Percentiles rank a stretch among this genome's conserved stretches.
Evolutionary conservation across 2,329 filamentous ascomycete genomes (phyloP).

Genomic region (Penicillium sp.): DNA sequence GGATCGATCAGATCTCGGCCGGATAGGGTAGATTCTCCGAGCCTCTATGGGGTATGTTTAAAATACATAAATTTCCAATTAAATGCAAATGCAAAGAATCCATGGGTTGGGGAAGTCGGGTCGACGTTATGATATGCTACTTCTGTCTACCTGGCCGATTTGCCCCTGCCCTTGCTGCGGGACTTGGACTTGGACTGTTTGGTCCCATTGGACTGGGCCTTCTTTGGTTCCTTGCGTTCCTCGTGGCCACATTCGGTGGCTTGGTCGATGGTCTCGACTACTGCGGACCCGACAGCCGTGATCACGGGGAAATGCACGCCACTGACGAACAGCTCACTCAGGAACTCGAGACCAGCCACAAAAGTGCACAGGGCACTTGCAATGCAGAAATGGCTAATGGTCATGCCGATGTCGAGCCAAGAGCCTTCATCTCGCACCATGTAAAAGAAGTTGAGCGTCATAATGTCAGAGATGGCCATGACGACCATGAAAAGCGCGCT

Average conservation of each 20-base stretch:
- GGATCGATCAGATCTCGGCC: not conserved
- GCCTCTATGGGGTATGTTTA: not conserved
- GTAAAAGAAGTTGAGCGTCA: slow-evolving; percentile 97
- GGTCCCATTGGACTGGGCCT: not conserved
- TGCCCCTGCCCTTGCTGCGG: slow-evolving; percentile 10
- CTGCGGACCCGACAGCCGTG: slow-evolving; percentile 16
- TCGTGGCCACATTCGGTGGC: slow-evolving; percentile 21
- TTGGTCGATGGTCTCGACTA: slow-evolving; percentile 23
- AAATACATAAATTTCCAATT: slow-evolving; percentile 1
- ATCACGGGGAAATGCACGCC: slow-evolving; percentile 64
- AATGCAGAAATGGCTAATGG: slow-evolving; percentile 93
- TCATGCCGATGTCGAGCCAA: slow-evolving; percentile 96
- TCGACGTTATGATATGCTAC: not conserved
- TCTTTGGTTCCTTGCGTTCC: slow-evolving; percentile 5
- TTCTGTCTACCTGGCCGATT: slow-evolving; percentile 3
- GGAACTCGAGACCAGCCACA: slow-evolving; percentile 80
- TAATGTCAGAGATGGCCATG: slow-evolving; percentile 85
- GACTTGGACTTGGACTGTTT: slow-evolving; percentile 6
- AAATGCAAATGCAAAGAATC: not conserved
- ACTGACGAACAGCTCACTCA: slow-evolving; percentile 79
- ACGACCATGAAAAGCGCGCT: slow-evolving; percentile 92
- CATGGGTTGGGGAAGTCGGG: not conserved
- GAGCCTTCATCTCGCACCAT: slow-evolving; percentile 94
- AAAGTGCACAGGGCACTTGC: slow-evolving; percentile 88
- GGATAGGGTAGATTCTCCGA: not conserved